Base-by-base conservation (phyloP, 768 basidiomycete species). In the Macrolepiota albuminosa region DNA sequence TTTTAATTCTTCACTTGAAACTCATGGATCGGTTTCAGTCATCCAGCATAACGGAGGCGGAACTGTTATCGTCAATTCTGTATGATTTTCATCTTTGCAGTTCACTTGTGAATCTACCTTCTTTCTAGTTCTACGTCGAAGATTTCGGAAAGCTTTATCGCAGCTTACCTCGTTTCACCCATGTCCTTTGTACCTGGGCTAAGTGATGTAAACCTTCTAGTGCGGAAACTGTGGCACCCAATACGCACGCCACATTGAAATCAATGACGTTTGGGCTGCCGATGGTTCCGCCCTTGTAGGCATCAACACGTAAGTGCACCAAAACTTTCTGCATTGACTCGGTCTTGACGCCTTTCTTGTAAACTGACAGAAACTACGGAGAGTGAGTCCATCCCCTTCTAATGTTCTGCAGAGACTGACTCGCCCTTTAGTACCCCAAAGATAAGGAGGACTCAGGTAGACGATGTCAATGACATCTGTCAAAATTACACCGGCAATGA, bases 121-220 rank as follows among this genome's bases (percentile, higher is more conserved):
- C 24, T 7, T 52, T 31, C 48, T 21, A 33, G 10, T 47, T 43
- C 73, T 76, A 76, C 51, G 73, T 69, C 11, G 73, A 75, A 63
- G 71, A 75, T 63, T 75, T 75, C 54, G 74, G 74, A 34, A 76
- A 76, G 59, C 67, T 76, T 54, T 76, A 75, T 59, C 71, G 74
- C 31, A 72, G 72, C 58, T 71, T 72, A 56, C 34, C 68, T 46
- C 21, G 53, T 7, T 36, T 7, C 46, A 42, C 24, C 24, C 29
- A 31, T 33, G n/a, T 26, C 33, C 4, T 10, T 26, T 37, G 18
- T 3, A 37, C 48, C 10, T 26, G 57, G 26, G 21, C 14, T 48
- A 10, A 46, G 54, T 29, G 1, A 18, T 36, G 33, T 4, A 21
- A 56, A 14, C 21, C 33, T 26, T 36, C 42, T 57, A 74, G 73